Base-by-base conservation (phyloP, 148 eudicot genomes). In the Rhododendron williamsianum region DNA sequence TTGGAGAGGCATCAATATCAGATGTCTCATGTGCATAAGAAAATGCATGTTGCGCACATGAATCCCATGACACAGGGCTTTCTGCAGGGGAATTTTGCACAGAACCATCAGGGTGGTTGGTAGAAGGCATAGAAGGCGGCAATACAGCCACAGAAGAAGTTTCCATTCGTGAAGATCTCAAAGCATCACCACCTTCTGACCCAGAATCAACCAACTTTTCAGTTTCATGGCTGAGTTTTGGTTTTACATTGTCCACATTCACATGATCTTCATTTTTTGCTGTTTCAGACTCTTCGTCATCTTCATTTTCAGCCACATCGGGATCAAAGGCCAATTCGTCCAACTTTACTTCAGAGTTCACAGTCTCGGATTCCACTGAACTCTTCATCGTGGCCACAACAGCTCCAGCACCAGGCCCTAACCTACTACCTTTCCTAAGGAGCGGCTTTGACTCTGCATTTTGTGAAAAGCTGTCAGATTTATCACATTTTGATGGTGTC, bases 51-150 rank as follows among this genome's bases (percentile, higher is more conserved):
- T 91, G 93, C 58, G 87, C 56, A 13, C 88, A 89, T 16, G 94
- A 89, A 80, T 92, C 93, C 99, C 99, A 94, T 41, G 94, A 94
- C 36, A 93, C 90, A 16, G 96, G 98, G 87, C 97, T 93, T 90
- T 89, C 98, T 45, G 89, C 92, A 0, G 92, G 92, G 25, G 92
- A 94, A 83, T 94, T 94, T 82, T 89, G 92, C 54, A 83, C 73
- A 63, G 90, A 83, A 21, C 88, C 94, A 85, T 84, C 82, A 69
- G 90, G 81, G 23, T 88, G 92, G 74, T 92, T 87, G 78, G 88
- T 79, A 13, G 93, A 84, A 85, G 93, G 91, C 49, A 46, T 46
- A 46, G 49, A 46, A 46, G 49, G 10, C 2, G 49, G 49, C 84
- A 90, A 87, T 86, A 89, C 90, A 78, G 92, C 80, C 38, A 80